Conservation (phyloP, 129 eudicot genomes). For the Saussurea involucrata region DNA sequence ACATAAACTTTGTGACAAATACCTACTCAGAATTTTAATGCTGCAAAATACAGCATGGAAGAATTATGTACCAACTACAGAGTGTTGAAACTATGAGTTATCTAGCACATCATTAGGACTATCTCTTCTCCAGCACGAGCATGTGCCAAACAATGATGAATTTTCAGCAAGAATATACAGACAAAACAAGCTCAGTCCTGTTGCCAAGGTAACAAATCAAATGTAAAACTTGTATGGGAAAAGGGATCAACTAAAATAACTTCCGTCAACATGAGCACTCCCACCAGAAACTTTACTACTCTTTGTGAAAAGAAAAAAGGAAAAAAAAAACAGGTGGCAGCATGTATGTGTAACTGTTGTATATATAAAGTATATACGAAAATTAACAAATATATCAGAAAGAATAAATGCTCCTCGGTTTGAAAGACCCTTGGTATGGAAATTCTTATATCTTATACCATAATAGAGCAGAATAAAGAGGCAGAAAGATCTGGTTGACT, state of each 20-base stretch:
- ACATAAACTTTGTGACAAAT: neutral
- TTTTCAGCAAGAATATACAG: slow-evolving; percentile 63
- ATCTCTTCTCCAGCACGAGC: slow-evolving; percentile 51
- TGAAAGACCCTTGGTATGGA: neutral
- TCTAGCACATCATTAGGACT: slow-evolving; percentile 38
- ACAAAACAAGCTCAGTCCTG: slow-evolving; percentile 87
- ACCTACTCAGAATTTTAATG: slow-evolving; percentile 16
- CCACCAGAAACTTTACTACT: neutral
- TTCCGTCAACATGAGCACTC: neutral
- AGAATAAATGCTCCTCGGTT: neutral
- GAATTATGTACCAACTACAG: slow-evolving; percentile 1
- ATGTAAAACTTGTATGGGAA: slow-evolving; percentile 1
- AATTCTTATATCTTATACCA: neutral
- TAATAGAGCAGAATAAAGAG: neutral
- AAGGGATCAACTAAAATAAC: neutral
- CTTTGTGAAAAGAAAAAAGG: neutral
- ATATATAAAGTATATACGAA: neutral
- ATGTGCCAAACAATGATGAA: slow-evolving; percentile 41
- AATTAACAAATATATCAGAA: neutral
- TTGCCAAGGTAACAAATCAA: slow-evolving; percentile 18
- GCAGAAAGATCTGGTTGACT: neutral
- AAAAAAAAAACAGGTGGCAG: neutral
- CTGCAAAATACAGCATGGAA: slow-evolving; percentile 13
- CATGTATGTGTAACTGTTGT: neutral
- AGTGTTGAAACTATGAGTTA: slow-evolving; percentile 22